Evolutionary conservation across 768 basidiomycete species (phyloP), one percentile per base, ranked within the genome.

Genomic region (Rhodocollybia butyracea): DNA sequence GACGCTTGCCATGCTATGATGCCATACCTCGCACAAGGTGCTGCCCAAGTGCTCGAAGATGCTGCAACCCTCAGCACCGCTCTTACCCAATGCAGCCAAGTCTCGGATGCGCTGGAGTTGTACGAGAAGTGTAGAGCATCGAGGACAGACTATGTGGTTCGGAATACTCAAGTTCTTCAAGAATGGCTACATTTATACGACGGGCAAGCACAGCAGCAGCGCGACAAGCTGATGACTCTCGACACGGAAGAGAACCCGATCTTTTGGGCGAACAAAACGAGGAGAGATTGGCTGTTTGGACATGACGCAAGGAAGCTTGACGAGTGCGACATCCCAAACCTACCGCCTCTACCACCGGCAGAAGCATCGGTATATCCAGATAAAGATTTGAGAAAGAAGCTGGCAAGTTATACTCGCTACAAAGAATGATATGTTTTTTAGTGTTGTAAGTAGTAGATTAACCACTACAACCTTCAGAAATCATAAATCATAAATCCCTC

Each of bases 11-110:
- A 75, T 58, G 59, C 62, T 2, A 60, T 59, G 34, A 47, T 53
- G 36, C 17, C 46, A 3, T 52, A 57, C 41, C 54, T 57, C 12
- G 50, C 54, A 2, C 68, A 73, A 58, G 75, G 74, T 5, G 74
- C 73, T 2, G 69, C 76, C 1, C 71, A 75, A 46, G 74, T 73
- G 1, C 66, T 74, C 24, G 75, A 78, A 51, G 75, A 77, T 54
- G 73, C 65, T 2, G 69, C 70, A 0, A 66, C 70, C 1, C 57
- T 76, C 11, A 68, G 67, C 0, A 62, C 68, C 11, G 60, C 64
- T 3, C 57, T 76, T n/a, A n/a, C n/a, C n/a, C n/a, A n/a, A n/a
- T n/a, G n/a, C n/a, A n/a, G n/a, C n/a, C n/a, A n/a, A 30, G 43
- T 26, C 51, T 65, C 29, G 59, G 12, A 19, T 59, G 61, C 32